phyloP scores from a whole-genome alignment of 2,329 filamentous ascomycete species.

The Didymella exigua region DNA sequence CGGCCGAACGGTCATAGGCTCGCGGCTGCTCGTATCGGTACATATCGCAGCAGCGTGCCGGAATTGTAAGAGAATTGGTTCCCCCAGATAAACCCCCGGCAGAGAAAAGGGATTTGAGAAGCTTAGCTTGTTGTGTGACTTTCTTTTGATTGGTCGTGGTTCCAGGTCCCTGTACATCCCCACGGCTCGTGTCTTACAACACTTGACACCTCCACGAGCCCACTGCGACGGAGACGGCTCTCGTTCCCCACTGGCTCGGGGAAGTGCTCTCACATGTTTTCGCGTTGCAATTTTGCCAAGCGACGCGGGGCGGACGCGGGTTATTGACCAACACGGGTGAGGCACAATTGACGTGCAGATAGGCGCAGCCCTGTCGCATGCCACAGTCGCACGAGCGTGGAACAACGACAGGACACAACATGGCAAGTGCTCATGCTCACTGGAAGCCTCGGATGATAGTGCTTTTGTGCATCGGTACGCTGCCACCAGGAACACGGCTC shows the following conservation, averaged over 20 bases:
- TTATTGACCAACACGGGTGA: too few relatives aligned
- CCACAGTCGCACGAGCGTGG: constrained; percentile 15
- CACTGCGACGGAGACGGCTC: constrained; percentile 18
- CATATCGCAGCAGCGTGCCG: constrained; percentile 22
- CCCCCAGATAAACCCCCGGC: constrained; percentile 28
- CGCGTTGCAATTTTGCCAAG: constrained; percentile 9
- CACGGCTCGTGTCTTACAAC: constrained; percentile 25
- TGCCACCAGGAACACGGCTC: constrained; percentile 9
- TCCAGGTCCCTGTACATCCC: constrained; percentile 20
- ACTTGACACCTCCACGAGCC: constrained; percentile 24
- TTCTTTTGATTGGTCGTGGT: constrained; percentile 7
- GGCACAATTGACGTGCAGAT: constrained; percentile 15
- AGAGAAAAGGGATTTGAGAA: not conserved
- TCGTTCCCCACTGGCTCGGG: constrained; percentile 25
- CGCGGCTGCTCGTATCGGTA: constrained; percentile 20
- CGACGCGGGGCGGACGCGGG: constrained; percentile 14
- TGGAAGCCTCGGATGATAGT: constrained; percentile 2
- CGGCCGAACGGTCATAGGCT: constrained; percentile 31
- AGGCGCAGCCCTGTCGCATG: constrained; percentile 16
- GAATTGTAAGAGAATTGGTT: constrained; percentile 25
- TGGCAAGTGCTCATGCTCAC: constrained; percentile 11
- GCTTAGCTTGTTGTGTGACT: constrained; percentile 8
- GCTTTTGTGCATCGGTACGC: not conserved
- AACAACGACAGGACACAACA: constrained; percentile 2
- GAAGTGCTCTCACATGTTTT: constrained; percentile 18